Conservation (phyloP, 164 flowering plant genomes). For the Houttuynia cordata region DNA sequence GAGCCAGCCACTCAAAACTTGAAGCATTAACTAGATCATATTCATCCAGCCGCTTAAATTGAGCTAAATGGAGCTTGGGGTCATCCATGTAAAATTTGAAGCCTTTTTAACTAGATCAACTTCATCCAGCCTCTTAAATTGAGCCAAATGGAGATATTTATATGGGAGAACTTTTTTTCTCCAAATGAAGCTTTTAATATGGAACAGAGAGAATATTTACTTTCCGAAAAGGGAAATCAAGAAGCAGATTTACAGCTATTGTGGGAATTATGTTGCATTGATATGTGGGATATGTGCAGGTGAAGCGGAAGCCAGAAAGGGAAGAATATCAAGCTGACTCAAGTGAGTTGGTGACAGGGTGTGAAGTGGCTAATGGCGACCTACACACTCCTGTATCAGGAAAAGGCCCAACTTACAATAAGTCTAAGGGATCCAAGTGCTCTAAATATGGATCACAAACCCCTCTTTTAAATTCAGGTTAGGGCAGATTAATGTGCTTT, state of each 20-base stretch:
- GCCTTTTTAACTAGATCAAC: no score
- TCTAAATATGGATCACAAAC: constrained; percentile 44
- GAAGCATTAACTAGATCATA: no score
- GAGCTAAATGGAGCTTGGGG: no score
- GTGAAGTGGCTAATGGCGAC: constrained; percentile 23
- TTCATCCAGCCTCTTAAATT: no score
- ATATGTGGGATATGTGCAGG: constrained; percentile 13
- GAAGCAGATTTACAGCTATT: neutral
- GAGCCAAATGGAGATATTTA: no score
- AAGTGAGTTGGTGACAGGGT: constrained; percentile 21
- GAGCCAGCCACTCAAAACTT: no score
- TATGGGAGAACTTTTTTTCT: no score
- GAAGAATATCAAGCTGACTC: constrained; percentile 34
- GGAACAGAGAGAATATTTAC: no score
- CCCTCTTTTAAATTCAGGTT: constrained; percentile 58
- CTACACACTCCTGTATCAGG: constrained; percentile 33
- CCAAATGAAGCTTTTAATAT: no score
- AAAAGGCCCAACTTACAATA: constrained; percentile 37
- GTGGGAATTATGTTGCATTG: neutral
- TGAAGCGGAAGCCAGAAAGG: constrained; percentile 43
- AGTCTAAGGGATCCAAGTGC: constrained; percentile 37
- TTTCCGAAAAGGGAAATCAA: no score
- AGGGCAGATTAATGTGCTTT: constrained; percentile 2
- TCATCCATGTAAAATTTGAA: no score
- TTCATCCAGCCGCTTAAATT: no score